A percentile compares a stretch with the other conserved stretches of the same genome.
phyloP scores from a whole-genome alignment of 2,329 filamentous ascomycete genomes.

The Verticillium klebahnii region DNA sequence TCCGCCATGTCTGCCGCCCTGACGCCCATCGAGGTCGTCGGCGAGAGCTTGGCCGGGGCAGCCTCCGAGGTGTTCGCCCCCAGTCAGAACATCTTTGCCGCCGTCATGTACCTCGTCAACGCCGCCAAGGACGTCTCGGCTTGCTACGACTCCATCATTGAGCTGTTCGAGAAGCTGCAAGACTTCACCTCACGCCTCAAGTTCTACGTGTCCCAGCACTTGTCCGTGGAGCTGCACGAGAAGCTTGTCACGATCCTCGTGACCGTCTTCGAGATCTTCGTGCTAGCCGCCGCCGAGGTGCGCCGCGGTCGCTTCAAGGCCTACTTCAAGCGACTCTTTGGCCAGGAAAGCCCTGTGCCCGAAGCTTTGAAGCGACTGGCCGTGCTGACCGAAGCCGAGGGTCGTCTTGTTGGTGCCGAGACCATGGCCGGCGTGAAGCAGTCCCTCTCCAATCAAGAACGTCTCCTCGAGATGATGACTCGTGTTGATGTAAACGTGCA shows the following conservation, averaged over 20 bases:
- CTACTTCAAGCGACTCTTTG: constrained; percentile 34
- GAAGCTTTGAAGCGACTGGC: constrained; percentile 33
- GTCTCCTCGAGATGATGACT: constrained; percentile 24
- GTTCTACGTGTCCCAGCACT: constrained; percentile 32
- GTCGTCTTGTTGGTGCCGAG: constrained; percentile 37
- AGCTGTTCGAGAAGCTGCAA: constrained; percentile 36
- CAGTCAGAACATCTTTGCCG: constrained; percentile 34
- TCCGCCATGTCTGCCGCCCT: constrained; percentile 24
- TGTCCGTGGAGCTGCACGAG: constrained; percentile 30
- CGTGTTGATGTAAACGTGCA: constrained; percentile 26
- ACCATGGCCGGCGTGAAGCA: constrained; percentile 31
- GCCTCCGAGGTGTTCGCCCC: constrained; percentile 34
- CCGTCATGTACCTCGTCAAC: constrained; percentile 35
- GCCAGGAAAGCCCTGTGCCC: constrained; percentile 33
- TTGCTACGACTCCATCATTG: constrained; percentile 39
- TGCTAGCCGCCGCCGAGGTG: constrained; percentile 36
- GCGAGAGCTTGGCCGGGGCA: constrained; percentile 29
- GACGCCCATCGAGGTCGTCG: constrained; percentile 33
- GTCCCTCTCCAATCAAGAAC: constrained; percentile 30
- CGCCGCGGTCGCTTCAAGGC: constrained; percentile 34
- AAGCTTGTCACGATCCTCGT: constrained; percentile 38
- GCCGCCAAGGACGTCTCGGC: constrained; percentile 39
- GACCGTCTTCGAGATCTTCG: constrained; percentile 38
- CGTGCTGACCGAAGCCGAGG: constrained; percentile 35
- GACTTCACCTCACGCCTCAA: constrained; percentile 37